These are phyloP conservation scores for Coniella vitis DNA, from an alignment of 2,329 filamentous ascomycete species.

Conservation along the genomic window DNA sequence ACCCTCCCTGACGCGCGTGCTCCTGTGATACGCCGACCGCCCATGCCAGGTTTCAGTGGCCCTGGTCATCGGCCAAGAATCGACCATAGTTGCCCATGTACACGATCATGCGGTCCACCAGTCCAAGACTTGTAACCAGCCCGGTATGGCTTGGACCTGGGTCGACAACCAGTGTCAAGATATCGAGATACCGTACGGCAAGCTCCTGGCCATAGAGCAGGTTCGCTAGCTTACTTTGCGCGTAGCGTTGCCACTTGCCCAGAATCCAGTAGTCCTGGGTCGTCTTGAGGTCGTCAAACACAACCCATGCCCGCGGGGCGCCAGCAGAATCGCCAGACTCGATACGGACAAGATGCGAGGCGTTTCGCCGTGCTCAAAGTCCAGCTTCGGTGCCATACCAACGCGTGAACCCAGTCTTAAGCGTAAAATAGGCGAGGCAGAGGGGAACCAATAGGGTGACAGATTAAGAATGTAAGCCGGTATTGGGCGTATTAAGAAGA, in stretches of 20 bases:
- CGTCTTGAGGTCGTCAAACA: conserved; percentile 24
- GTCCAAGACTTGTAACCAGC: conserved; percentile 3
- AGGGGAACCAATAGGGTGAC: background rate
- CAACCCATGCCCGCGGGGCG: conserved; percentile 1
- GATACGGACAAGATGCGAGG: conserved; percentile 8
- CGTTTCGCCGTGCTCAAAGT: conserved; percentile 17
- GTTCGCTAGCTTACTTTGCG: conserved; percentile 27
- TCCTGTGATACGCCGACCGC: conserved; percentile 31
- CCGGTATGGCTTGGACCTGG: conserved; percentile 22
- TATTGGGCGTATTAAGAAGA: no score
- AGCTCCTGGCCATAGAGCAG: conserved; percentile 24
- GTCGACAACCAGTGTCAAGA: conserved; percentile 23
- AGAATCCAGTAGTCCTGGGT: conserved; percentile 16
- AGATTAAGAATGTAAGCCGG: no score
- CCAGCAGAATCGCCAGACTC: conserved; percentile 3
- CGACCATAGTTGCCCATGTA: conserved; percentile 7
- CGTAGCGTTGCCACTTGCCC: conserved; percentile 21
- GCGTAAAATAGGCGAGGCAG: background rate
- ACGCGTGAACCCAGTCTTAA: background rate
- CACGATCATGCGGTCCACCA: conserved; percentile 9
- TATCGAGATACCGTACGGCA: conserved; percentile 19
- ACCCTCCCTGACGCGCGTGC: conserved; percentile 22
- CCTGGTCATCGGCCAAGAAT: conserved; percentile 11
- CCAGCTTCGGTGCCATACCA: background rate
- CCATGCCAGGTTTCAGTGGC: conserved; percentile 28